Evolutionary conservation across 257 asterid genomes (phyloP), one percentile per base, ranked within the genome.

Genomic region (Nicotiana knightiana): DNA sequence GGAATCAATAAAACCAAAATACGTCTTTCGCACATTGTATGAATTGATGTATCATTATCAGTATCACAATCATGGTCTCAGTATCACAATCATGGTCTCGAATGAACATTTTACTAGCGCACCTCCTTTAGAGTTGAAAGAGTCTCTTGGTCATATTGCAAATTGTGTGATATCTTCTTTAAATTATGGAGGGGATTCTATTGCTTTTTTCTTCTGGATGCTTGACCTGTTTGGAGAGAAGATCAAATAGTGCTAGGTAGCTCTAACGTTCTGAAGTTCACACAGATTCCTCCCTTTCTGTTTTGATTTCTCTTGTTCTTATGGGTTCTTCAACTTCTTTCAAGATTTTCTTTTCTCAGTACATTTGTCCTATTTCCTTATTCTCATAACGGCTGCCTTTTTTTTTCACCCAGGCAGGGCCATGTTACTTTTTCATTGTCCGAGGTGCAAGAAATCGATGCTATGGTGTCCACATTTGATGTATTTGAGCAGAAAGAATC

Each of bases 401-500:
- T 59, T 77, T 33, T 75, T 81, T 28, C 11, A 26, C 89, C 84
- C 97, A 94, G 98, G 90, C 94, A 92, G 91, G 95, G 97, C 76
- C 81, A 91, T 78, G 81, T 88, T 79, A 84, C 89, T 81, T 94
- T 96, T 86, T 91, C 98, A 46, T 90, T 90, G 88, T 85, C 79
- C 84, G 99, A 96, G 87, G 79, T 96, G 80, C 93, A 84, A 83
- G 94, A 93, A 80, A 92, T 96, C 85, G 98, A 96, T 85, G 81
- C 85, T 67, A 84, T 86, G 58, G 68, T 96, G 55, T 90, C 97
- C 73, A 84, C 84, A 76, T 83, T 94, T 67, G 87, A 88, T 88
- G 87, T 87, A 70, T 86, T 90, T 70, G 92, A 93, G 83, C 90
- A 88, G 66, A 94, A 88, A 86, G 98, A 94, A 89, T 89, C 90